phyloP scores from a whole-genome alignment of 306 rosid species.

The Luffa aegyptiaca region DNA sequence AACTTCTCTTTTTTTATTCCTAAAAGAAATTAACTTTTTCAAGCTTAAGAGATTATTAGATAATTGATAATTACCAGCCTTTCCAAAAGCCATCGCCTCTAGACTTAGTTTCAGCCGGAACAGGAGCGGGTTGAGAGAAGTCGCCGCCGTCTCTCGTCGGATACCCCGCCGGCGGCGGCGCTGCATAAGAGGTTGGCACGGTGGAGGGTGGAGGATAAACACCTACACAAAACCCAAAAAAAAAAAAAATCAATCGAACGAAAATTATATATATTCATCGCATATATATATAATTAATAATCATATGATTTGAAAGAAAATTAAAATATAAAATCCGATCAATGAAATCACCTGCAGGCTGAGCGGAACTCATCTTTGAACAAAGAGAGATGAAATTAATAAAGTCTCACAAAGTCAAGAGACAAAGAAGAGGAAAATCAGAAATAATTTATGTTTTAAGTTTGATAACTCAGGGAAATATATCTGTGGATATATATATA shows the following conservation, averaged over 20 bases:
- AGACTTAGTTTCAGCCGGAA: conserved; percentile 36
- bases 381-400: not conserved
- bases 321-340: not conserved
- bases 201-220: conserved; percentile 30
- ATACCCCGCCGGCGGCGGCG: conserved; percentile 60
- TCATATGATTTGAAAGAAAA: not conserved
- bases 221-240: not conserved
- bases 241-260: not conserved
- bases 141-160: conserved; percentile 37
- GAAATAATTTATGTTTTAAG: not conserved
- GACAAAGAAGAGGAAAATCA: not conserved
- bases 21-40: too few species aligned
- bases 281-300: not conserved
- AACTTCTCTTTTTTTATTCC: too few species aligned
- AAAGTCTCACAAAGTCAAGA: not conserved
- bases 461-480: not conserved
- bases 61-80: conserved; percentile 41
- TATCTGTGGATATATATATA: not conserved
- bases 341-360: not conserved
- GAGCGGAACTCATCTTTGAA: not conserved
- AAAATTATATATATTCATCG: not conserved
- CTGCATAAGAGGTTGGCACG: conserved; percentile 21
- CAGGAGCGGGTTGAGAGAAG: conserved; percentile 10
- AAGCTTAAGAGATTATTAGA: too few species aligned
- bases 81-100: conserved; percentile 86